Evolutionary conservation across 345 rosid species (phyloP), one percentile per base, ranked within the genome.

Genomic region (Abelmoschus esculentus): DNA sequence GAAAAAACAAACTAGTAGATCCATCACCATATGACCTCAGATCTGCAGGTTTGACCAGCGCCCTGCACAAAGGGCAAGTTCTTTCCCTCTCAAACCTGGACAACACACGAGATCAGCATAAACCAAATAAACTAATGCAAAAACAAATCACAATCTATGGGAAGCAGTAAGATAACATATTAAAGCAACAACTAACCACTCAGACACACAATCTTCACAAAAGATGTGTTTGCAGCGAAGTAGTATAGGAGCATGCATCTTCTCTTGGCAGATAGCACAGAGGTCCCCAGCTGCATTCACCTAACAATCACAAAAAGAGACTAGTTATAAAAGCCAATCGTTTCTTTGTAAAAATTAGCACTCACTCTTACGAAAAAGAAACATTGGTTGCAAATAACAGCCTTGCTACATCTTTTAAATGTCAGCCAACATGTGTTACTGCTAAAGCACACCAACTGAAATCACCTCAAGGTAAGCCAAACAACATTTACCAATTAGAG

Each of bases 71-170:
- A 5, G 99, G 99, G 68, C 99, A 95, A 1, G 98, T 95, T 83
- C 99, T 79, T 76, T 92, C 99, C 83, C 99, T 87, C 84, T 95
- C 99, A 77, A 95, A 92, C 97, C 99, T 93, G 91, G 18, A 76
- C 79, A 29, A 71, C 66, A 69, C 68, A 69, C 28, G 9, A 13
- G 42, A 46, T 42, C 19, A 28, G 19, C 52, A 22, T 26, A 69
- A 17, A 4, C 54, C 53, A 17, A 13, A n/a, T 22, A 15, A 17
- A 6, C 54, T 42, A 17, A 1, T 60, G 44, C 44, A 14, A 28
- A 40, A 7, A 34, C 3, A 54, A 7, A 38, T 40, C 57, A 36
- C 11, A 54, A 31, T 12, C 28, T 11, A 42, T 53, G 31, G 1
- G 5, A 56, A 42, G 46, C 46, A 42, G 42, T 38, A 38, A 38